Base-by-base conservation (phyloP, 352 stramenopile genomes). In the Globisporangium recalcitrans region DNA sequence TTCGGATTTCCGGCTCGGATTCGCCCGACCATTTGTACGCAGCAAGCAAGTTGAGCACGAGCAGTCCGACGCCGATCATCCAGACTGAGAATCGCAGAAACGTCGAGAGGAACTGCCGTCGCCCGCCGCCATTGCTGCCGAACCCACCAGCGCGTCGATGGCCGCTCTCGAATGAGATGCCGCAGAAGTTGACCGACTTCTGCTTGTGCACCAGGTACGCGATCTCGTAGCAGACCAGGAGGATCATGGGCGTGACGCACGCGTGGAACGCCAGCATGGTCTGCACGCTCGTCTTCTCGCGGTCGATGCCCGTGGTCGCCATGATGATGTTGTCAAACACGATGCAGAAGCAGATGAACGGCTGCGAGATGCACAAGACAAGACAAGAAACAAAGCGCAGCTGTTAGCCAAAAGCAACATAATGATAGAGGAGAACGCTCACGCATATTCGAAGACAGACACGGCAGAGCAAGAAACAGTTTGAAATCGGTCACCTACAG, bases 161-260 rank as follows among this genome's bases (percentile, higher is more conserved):
- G 16, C 78, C 80, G 40, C 74, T 85, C 53, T 96, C 87, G 59
- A 97, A 96, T 16, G 80, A 82, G 64, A 97, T 96, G 38, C 89
- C 89, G 57, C 87, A 96, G 62, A 96, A 97, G 65, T 94, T 93
- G 58, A 97, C 86, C 22, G 78, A 88, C 56, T 93, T 93, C 55
- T 93, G 82, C 71, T 96, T 96, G 72, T 97, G 89, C 47, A 97
- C 89, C 40, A 90, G 58, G 72, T 97, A 97, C 13, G 86, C 86
- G 64, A 96, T 70, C 69, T 97, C 88, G 63, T 96, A 97, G 72
- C 86, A 93, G 3, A 93, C 81, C 21, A 97, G 71, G 48, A 97
- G 68, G 49, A 95, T 73, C 70, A 96, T 80, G 0, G 89, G 89
- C 34, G 85, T 89, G 48, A 96, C 78, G 62, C 82, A 92, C 40